Percentiles rank a stretch among this genome's conserved stretches.
These are phyloP conservation scores for Forsythia suspensa DNA, from an alignment of 257 asterid species.

Conservation along the genomic window DNA sequence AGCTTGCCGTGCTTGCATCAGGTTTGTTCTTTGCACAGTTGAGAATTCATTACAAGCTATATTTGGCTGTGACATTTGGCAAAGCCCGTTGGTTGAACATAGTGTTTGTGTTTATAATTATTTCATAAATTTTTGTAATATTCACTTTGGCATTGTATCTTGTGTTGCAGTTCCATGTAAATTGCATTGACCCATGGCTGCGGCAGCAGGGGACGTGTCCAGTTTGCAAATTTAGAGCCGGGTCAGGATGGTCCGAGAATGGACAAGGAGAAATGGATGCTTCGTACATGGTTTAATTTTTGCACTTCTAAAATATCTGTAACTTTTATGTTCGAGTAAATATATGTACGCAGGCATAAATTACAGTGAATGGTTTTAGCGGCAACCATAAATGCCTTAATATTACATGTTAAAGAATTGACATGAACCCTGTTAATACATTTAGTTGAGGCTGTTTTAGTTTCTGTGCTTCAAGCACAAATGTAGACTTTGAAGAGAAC, in stretches of 20 bases:
- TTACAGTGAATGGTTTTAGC: background rate
- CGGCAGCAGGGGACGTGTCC: constrained; percentile 99
- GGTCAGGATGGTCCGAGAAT: constrained; percentile 63
- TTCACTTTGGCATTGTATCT: background rate
- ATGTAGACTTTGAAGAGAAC: too few species aligned
- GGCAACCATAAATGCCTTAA: background rate
- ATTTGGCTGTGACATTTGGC: too few species aligned
- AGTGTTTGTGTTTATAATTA: background rate
- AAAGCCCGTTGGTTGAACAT: background rate
- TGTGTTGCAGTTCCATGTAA: constrained; percentile 78
- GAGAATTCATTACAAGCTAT: background rate
- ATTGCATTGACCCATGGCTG: constrained; percentile 97
- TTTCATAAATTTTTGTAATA: background rate
- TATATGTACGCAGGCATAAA: constrained; percentile 1
- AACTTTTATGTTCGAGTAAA: constrained; percentile 5
- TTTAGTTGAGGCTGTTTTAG: too few species aligned
- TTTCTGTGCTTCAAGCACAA: too few species aligned
- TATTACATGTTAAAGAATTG: background rate
- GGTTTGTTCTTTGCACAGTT: constrained; percentile 39
- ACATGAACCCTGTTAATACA: background rate
- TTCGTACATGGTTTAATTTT: constrained; percentile 54
- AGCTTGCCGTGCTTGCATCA: constrained; percentile 99
- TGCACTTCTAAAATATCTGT: constrained; percentile 2
- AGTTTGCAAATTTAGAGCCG: constrained; percentile 87
- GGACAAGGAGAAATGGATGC: constrained; percentile 57